Evolutionary conservation across 148 eudicot genomes (phyloP), one percentile per base, ranked within the genome.

Genomic region (Chenopodium berlandieri): DNA sequence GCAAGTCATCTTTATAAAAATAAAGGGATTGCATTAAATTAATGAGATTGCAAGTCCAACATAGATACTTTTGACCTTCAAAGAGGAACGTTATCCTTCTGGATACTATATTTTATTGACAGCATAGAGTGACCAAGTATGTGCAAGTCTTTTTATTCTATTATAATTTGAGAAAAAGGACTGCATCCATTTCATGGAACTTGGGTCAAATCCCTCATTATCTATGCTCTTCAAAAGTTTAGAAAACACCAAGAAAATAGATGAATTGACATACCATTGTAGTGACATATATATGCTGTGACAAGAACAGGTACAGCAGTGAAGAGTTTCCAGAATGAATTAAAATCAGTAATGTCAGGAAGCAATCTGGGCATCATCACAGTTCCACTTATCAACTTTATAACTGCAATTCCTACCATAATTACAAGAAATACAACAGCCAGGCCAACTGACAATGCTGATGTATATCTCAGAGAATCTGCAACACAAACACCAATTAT

Each of bases 301-400:
- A 89, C 94, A 76, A 93, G 91, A 82, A 93, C 93, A 65, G 97
- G 97, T 58, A 93, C 87, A 8, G 84, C 91, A n/a, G 94, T 91
- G 84, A 93, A 91, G 73, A 93, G 92, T 23, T 87, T 81, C 93
- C 91, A 90, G 74, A 90, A 77, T 0, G 97, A 91, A 75, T 74
- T 81, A 50, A 86, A 40, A 80, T 88, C 91, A 32, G 86, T 82
- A 64, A 93, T 7, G 54, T 89, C 76, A 31, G 97, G 95, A 44
- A 90, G 87, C 78, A 91, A 75, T 80, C 86, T 84, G 7, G 95
- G 95, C 88, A 81, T 87, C 60, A 72, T 37, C 72, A 89, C 86
- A 71, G 78, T 78, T 66, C 97, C 95, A 31, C 86, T 76, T 4
- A 75, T 13, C 68, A 89, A 79, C 86, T 91, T 90, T 30, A 84